Percentiles rank a stretch among this genome's conserved stretches.
phyloP scores from a whole-genome alignment of 805 yeast genomes.

The Wickerhamiella nectarea region DNA sequence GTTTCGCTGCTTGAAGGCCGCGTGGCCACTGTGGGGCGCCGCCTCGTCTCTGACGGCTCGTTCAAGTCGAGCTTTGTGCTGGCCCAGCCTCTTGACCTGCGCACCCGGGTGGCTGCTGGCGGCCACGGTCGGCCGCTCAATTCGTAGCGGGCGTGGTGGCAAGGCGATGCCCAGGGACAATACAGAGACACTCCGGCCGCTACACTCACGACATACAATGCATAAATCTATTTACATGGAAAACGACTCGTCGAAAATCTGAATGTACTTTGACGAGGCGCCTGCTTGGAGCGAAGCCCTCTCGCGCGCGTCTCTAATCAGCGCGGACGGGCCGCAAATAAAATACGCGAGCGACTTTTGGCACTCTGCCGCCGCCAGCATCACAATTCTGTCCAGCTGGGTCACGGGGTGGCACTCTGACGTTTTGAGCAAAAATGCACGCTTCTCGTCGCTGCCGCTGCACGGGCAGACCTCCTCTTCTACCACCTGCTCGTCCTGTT shows the following conservation, averaged over 20 bases:
- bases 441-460: not conserved
- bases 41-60: constrained; percentile 4
- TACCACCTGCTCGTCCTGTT: not conserved
- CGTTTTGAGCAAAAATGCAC: not conserved
- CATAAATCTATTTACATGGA: not conserved
- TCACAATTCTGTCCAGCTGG: not conserved
- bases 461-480: not conserved
- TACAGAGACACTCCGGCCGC: too few species aligned
- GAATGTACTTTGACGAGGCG: not conserved
- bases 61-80: not conserved
- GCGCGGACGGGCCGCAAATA: constrained; percentile 8
- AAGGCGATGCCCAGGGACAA: too few species aligned
- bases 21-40: constrained; percentile 17
- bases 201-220: too few species aligned
- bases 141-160: too few species aligned
- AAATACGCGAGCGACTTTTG: not conserved
- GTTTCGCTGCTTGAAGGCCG: constrained; percentile 20
- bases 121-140: not conserved
- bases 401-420: not conserved
- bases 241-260: constrained; percentile 8
- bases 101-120: not conserved
- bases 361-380: not conserved
- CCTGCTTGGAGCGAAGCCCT: not conserved
- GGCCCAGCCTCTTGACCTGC: not conserved
- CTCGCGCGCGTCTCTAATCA: constrained; percentile 5